Evolutionary conservation across 2,329 filamentous ascomycete species (phyloP).

Genomic region (Colletotrichum eremochloae): DNA sequence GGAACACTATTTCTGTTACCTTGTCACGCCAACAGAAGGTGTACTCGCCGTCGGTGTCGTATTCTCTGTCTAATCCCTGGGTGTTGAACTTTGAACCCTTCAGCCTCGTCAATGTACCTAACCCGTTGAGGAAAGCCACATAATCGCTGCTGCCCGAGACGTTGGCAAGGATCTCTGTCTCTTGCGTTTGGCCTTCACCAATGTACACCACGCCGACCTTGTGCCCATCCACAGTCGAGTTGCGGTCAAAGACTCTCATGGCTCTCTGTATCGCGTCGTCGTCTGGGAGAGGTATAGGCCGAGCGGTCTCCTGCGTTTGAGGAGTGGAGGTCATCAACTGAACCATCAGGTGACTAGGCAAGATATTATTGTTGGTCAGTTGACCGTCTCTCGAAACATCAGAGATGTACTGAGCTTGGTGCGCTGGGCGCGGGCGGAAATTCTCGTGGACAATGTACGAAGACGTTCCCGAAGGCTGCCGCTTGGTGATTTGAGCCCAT

Average conservation of each 20-base stretch:
- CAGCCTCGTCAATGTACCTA: conserved; percentile 86
- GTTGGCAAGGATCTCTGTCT: conserved; percentile 89
- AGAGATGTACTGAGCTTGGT: conserved; percentile 64
- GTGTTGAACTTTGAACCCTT: conserved; percentile 91
- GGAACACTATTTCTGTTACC: conserved; percentile 95
- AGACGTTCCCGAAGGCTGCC: conserved; percentile 77
- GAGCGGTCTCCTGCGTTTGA: conserved; percentile 69
- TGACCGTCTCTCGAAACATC: conserved; percentile 65
- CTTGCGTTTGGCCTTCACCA: conserved; percentile 85
- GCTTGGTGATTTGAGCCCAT: conserved; percentile 78
- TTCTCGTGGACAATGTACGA: conserved; percentile 71
- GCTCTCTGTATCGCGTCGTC: conserved; percentile 79
- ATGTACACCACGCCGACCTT: conserved; percentile 97
- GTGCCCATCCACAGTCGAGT: conserved; percentile 91
- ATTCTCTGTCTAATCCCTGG: conserved; percentile 85
- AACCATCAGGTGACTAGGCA: conserved; percentile 81
- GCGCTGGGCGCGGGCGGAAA: conserved; percentile 69
- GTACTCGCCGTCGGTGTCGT: conserved; percentile 85
- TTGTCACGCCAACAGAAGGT: conserved; percentile 96
- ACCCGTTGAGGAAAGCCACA: conserved; percentile 82
- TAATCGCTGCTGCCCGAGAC: conserved; percentile 90
- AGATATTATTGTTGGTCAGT: conserved; percentile 69
- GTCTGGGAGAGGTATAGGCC: conserved; percentile 81
- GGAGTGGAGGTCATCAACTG: conserved; percentile 76
- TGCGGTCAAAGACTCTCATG: conserved; percentile 86